Evolutionary conservation across 768 basidiomycete genomes (phyloP), one percentile per base, ranked within the genome.

Genomic region (Macrolepiota fuliginosa): DNA sequence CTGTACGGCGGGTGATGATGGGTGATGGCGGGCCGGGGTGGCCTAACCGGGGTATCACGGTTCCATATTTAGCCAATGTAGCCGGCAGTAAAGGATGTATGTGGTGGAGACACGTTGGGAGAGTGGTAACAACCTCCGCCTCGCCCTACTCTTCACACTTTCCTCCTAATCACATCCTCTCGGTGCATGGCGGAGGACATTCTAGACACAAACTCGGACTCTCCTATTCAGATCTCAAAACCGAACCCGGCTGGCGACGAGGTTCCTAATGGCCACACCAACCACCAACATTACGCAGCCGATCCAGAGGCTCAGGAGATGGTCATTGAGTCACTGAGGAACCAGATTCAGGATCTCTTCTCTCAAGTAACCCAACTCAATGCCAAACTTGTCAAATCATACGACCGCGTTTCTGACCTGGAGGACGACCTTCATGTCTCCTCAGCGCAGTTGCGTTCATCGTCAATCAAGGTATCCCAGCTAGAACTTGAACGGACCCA

Each of bases 361-460:
- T 86, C 90, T 15, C 96, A 98, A 73, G 92, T 97, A 50, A 87
- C 88, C 27, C 85, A 91, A 70, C 88, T 98, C 64, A 98, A 98
- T 74, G 77, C 80, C 74, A 98, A 98, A 72, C 90, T 99, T 52
- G 94, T 99, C 63, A 81, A 86, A 63, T 92, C 92, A 1, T 96
- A 97, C 73, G 92, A 96, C 72, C 85, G 92, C 32, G 86, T 96
- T 32, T 95, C 95, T 17, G 89, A 93, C 79, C 82, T 99, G 54
- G 96, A 98, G 71, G 96, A 98, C 71, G 83, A 91, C 61, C 75
- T 96, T 12, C 91, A 96, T 68, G 80, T 89, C 56, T 70, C 84
- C 3, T 82, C 84, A 9, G 79, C 84, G 25, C 80, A 84, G 37
- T 70, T 88, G 13, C 86, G 88, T 7, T 71, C 80, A 12, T 81